Percentiles rank a stretch among this genome's conserved stretches.
These are phyloP conservation scores for Trichoderma sp. DNA, from an alignment of 2,329 filamentous ascomycete species.

Conservation along the genomic window DNA sequence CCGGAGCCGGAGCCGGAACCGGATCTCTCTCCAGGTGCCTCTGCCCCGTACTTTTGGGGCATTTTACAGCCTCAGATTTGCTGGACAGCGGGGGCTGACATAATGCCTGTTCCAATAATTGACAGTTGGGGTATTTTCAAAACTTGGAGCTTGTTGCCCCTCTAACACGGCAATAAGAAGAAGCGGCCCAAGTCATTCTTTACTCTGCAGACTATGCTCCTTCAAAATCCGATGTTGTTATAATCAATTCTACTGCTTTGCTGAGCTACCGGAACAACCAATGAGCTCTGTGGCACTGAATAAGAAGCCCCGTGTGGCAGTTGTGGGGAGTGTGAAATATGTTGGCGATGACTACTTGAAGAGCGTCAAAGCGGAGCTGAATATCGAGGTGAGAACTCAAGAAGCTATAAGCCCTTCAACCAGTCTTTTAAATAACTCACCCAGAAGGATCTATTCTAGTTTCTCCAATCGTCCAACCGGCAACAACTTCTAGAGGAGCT, in stretches of 20 bases:
- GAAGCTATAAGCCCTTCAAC: fast-evolving
- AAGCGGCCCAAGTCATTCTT: background rate
- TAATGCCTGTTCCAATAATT: background rate
- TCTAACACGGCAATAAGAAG: background rate
- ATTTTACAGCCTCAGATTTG: background rate
- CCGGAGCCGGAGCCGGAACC: background rate
- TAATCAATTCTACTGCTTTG: background rate
- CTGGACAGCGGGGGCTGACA: background rate
- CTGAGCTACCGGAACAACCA: background rate
- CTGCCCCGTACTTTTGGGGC: background rate
- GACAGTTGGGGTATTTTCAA: background rate
- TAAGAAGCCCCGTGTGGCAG: conserved; percentile 40
- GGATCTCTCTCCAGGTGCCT: background rate
- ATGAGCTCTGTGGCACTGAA: background rate
- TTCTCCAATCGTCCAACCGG: conserved; percentile 37
- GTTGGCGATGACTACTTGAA: conserved; percentile 39
- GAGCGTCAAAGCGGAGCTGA: conserved; percentile 35
- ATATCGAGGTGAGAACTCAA: background rate
- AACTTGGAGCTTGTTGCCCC: background rate
- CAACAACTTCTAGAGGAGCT: conserved; percentile 36
- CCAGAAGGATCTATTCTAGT: conserved; percentile 10
- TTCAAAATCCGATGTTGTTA: background rate
- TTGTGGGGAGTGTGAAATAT: conserved; percentile 40
- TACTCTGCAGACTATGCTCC: too few relatives aligned
- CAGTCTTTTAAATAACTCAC: background rate